Base-by-base conservation (phyloP, 768 basidiomycete species). In the Lepiota brunneoincarnata region DNA sequence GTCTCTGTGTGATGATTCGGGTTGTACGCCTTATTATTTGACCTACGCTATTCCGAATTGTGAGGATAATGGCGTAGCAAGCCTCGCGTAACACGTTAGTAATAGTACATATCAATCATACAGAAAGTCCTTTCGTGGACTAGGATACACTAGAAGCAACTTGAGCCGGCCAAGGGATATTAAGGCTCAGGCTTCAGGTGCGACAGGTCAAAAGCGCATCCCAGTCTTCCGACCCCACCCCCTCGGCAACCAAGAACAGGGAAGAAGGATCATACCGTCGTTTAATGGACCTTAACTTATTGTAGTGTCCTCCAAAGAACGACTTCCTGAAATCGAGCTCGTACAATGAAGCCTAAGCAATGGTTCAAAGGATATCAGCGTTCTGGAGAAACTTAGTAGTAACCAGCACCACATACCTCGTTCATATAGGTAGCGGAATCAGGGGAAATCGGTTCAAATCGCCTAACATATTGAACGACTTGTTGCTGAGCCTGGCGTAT, bases 211-310 rank as follows among this genome's bases (percentile, higher is more conserved):
- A 57, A 14, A 42, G 55, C 39, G 42, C 51, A 58, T 78, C 77
- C 78, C 79, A 82, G 1, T 76, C 69, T 17, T 81, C 78, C 2
- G 77, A 77, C 0, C 77, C 79, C 1, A 82, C 77, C 1, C 80
- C 81, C 18, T 68, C 63, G 0, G 62, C 54, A 15, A 81, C 75
- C 4, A 81, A 62, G 59, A 82, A 82, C 10, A 82, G 50, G 21
- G 61, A 67, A 10, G 64, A 51, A 0, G 78, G 74, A 61, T 83
- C 81, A 48, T 79, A 77, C 55, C 62, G 68, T 4, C 47, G 31
- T 60, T 82, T 81, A 63, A 82, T 76, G 0, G 51, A 57, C 57
- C 69, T 71, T 26, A 80, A 61, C 21, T 51, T 64, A 3, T 59
- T 14, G 43, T 78, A 78, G 56, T 81, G 75, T 1, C 66, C 54